Base-by-base conservation (phyloP, 2,329 filamentous ascomycete species). In the Pleomassaria siparia region DNA sequence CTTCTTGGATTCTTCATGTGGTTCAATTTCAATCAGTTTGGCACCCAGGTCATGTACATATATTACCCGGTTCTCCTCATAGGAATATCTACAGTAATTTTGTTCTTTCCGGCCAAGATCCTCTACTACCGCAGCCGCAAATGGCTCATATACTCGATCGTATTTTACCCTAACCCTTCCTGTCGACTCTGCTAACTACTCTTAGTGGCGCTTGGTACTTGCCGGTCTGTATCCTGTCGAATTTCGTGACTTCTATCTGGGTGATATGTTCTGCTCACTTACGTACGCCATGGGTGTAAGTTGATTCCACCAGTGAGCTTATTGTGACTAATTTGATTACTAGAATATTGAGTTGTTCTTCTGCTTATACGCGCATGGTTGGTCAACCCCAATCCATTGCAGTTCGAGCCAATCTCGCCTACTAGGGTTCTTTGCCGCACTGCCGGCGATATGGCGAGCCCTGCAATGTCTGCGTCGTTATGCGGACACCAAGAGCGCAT, bases 161-260 rank as follows among this genome's bases (percentile, higher is more conserved):
- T 91, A 70, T 75, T 87, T 12, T 3, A 12, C 12, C 2, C 13
- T 46, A 10, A 21, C 1, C 11, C 46, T 15, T 16, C 26, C 2
- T 18, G 42, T 16, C 8, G 10, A 6, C 15, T 10, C 47, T 25
- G 49, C 70, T 77, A 53, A 76, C 7, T 3, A 2, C 11, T 10
- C 30, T 8, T 54, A 94, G 87, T 95, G 88, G 82, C 88, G 94
- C 51, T 77, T 97, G 15, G 74, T 95, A 44, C 80, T 92, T 40
- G 89, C 92, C 12, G 91, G 91, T 3, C 69, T 95, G 16, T 96
- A 95, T 63, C 90, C 90, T 1, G 94, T 99, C 41, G 92, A 97
- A 67, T 99, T 97, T 69, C 84, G 91, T 48, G 94, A 99, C 71
- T 97, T 99, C 74, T 97, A 96, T 71, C 80, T 97, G 0, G 94